Base-by-base conservation (phyloP, 2,329 filamentous ascomycete species). In the Leptographium galeiforme region DNA sequence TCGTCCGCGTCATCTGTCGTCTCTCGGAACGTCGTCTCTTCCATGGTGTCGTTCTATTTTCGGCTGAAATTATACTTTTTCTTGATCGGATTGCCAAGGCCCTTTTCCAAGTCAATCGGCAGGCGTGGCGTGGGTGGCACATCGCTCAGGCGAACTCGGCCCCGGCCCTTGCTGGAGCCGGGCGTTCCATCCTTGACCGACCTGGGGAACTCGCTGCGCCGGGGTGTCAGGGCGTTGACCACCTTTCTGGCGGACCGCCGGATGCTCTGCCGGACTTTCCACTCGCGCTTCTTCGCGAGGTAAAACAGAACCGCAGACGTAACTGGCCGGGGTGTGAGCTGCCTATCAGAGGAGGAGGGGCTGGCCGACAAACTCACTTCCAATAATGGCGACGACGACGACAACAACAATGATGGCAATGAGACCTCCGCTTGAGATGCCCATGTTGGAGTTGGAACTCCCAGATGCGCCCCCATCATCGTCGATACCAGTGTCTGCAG, bases 221-320 rank as follows among this genome's bases (percentile, higher is more conserved):
- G 70, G 7, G 81, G 81, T n/a, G 81, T 84, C 53, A 84, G 71
- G 6, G 75, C 81, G 5, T 73, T 76, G 45, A 76, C 78, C 33
- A 84, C 78, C 62, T 73, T 80, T 57, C 73, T 75, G 36, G 81
- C 80, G 1, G 86, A 89, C 58, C 78, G 79, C 53, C 83, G 78
- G 54, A 94, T 73, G 34, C 76, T 85, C 63, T 87, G 80, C 55
- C 82, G 79, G 59, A 93, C 73, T 59, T 82, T 85, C 88, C 88
- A 93, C 67, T 90, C 86, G 48, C 83, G 80, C 70, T 88, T 89
- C 74, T 93, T 93, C 53, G 88, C 85, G 40, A 91, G 66, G 66
- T 84, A 88, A 70, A 86, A 94, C 33, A 93, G 78, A 2, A 80
- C 70, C 3, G 81, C 78, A 38, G 77, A 83, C 25, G 73, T 74